phyloP scores from a whole-genome alignment of 2,329 filamentous ascomycete species.

The Colletotrichum falcatum region DNA sequence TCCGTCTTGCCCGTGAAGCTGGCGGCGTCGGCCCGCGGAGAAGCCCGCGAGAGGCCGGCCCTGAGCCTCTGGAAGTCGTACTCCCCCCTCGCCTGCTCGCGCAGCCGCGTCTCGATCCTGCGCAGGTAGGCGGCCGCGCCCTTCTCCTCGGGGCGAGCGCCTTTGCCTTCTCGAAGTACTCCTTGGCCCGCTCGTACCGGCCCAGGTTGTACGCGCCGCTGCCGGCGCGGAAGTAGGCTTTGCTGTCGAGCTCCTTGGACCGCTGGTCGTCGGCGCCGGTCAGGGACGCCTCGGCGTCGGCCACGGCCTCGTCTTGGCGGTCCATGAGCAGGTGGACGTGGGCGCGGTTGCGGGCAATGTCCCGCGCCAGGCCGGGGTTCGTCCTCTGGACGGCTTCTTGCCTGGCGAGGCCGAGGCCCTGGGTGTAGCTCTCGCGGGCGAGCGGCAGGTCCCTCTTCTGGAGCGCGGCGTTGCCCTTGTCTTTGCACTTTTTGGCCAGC shows the following conservation, averaged over 20 bases:
- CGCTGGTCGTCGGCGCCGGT: conserved; percentile 29
- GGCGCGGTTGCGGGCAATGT: conserved; percentile 50
- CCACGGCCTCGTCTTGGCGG: conserved; percentile 48
- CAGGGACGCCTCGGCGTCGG: conserved; percentile 49
- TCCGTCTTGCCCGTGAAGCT: conserved; percentile 46
- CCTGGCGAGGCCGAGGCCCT: conserved; percentile 43
- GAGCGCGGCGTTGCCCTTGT: conserved; percentile 48
- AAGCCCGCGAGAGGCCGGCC: conserved; percentile 43
- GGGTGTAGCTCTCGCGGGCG: conserved; percentile 46
- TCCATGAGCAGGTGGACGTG: conserved; percentile 49
- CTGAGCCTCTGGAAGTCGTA: conserved; percentile 45
- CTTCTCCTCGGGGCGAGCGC: conserved; percentile 45
- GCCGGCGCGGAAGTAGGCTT: conserved; percentile 50
- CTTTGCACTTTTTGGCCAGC: conserved; percentile 44
- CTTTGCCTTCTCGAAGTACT: conserved; percentile 44
- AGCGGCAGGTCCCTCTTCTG: conserved; percentile 40
- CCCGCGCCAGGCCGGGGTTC: conserved; percentile 44
- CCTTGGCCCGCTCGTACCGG: conserved; percentile 44
- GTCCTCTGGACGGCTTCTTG: conserved; percentile 10
- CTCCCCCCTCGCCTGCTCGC: conserved; percentile 43
- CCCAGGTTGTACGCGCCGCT: conserved; percentile 48
- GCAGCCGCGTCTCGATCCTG: conserved; percentile 43
- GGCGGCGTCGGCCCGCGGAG: conserved; percentile 49
- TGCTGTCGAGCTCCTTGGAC: conserved; percentile 45
- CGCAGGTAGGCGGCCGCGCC: conserved; percentile 42